These are phyloP conservation scores for Coemansia sp. DNA, from an alignment of 192 early-diverging fungal species.

Conservation along the genomic window DNA sequence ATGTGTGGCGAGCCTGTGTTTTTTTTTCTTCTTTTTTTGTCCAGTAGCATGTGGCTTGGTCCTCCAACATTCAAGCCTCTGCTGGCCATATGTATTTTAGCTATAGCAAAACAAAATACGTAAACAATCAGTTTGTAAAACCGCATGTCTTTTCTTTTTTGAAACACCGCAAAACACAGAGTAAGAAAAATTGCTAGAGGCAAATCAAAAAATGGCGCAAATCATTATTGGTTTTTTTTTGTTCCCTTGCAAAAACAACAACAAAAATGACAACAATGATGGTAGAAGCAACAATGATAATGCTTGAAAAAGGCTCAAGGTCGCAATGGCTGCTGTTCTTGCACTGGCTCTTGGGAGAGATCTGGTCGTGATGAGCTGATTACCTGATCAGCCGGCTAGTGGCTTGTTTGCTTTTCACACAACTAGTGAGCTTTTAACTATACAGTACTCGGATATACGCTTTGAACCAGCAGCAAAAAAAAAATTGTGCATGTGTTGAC, in stretches of 20 bases:
- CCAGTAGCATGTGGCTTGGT: slow-evolving; percentile 3
- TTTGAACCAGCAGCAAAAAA: neutral
- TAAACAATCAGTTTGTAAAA: neutral
- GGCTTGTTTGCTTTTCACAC: no score
- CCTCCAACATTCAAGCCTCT: neutral
- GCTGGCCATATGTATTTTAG: neutral
- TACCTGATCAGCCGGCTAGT: no score
- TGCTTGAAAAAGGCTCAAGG: no score
- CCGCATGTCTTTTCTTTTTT: neutral
- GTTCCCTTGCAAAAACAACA: neutral
- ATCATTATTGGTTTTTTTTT: neutral
- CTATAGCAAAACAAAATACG: neutral
- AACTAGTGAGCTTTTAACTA: no score
- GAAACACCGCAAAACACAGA: neutral
- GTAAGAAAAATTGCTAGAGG: neutral
- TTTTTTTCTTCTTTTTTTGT: neutral
- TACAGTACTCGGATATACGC: no score
- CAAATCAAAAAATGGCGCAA: neutral
- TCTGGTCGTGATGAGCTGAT: no score
- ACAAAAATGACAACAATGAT: neutral
- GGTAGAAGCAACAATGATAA: no score
- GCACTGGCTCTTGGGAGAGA: no score
- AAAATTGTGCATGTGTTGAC: neutral
- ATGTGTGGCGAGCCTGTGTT: neutral
- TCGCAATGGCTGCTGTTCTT: no score